phyloP scores from a whole-genome alignment of 140 eudicot genomes.

The Senecio squalidus region DNA sequence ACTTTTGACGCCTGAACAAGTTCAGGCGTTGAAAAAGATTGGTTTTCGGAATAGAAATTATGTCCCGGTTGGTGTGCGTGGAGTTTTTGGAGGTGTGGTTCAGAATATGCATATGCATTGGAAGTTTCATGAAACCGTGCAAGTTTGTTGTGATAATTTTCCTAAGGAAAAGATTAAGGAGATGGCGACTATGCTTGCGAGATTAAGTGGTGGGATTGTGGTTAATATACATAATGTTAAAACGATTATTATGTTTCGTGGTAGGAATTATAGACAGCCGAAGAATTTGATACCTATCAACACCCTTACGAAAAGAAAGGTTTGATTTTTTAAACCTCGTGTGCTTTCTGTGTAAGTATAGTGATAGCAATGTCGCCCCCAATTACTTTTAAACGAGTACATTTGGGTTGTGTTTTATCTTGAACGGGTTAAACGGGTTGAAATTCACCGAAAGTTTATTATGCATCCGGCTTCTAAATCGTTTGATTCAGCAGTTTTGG shows the following conservation, averaged over 20 bases:
- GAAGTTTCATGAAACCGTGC: constrained; percentile 98
- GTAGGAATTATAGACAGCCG: constrained; percentile 94
- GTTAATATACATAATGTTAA: constrained; percentile 89
- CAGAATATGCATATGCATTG: constrained; percentile 99
- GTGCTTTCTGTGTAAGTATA: constrained; percentile 3
- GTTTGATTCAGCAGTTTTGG: no score
- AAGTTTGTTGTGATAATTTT: constrained; percentile 97
- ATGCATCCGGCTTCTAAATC: no score
- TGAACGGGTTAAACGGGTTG: no score
- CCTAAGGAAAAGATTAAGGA: constrained; percentile 97
- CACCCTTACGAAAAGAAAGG: constrained; percentile 97
- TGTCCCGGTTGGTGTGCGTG: constrained; percentile 97
- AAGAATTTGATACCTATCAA: constrained; percentile 92
- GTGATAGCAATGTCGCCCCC: no score
- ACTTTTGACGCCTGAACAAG: constrained; percentile 79
- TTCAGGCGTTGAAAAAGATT: constrained; percentile 85
- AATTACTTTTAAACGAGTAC: no score
- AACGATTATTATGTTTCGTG: constrained; percentile 95
- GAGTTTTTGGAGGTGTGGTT: constrained; percentile 99
- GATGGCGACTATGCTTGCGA: constrained; percentile 93
- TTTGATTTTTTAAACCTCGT: constrained; percentile 22
- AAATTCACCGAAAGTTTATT: no score
- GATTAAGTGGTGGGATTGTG: constrained; percentile 94
- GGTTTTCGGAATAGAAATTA: constrained; percentile 88
- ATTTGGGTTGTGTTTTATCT: no score